Percentiles rank a stretch among this genome's conserved stretches.
These are phyloP conservation scores for Alternaria sp. DNA, from an alignment of 2,329 filamentous ascomycete genomes.

Conservation along the genomic window DNA sequence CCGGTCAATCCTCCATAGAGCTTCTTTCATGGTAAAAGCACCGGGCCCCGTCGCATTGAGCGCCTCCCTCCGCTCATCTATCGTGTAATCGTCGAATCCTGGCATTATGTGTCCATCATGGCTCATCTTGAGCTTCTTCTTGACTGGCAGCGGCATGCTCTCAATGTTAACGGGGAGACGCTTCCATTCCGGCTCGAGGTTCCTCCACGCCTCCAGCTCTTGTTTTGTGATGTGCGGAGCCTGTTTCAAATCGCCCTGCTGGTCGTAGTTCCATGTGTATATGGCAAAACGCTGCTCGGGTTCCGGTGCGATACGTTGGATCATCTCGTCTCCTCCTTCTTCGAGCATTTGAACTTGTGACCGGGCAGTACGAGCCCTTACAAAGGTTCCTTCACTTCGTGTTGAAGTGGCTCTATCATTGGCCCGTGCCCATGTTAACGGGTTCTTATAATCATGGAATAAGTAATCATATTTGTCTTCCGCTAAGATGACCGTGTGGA, in stretches of 20 bases:
- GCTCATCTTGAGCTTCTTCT: not conserved
- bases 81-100: not conserved
- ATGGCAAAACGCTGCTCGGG: not conserved
- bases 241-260: not conserved
- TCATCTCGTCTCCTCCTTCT: not conserved
- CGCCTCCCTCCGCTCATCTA: not conserved
- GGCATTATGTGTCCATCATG: not conserved
- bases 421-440: not conserved
- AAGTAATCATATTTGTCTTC: not conserved
- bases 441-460: not conserved
- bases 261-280: not conserved
- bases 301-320: not conserved
- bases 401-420: not conserved
- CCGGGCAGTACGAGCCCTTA: not conserved
- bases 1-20: not conserved
- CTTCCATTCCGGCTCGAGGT: not conserved
- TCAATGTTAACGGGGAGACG: accelerated
- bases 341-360: not conserved
- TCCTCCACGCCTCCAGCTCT: not conserved
- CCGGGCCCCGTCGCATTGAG: not conserved
- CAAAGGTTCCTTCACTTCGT: not conserved
- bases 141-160: not conserved
- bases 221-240: not conserved
- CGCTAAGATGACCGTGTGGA: not conserved
- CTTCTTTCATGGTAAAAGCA: not conserved